These are phyloP conservation scores for Boletales sp. DNA, from an alignment of 768 basidiomycete species.

Conservation along the genomic window DNA sequence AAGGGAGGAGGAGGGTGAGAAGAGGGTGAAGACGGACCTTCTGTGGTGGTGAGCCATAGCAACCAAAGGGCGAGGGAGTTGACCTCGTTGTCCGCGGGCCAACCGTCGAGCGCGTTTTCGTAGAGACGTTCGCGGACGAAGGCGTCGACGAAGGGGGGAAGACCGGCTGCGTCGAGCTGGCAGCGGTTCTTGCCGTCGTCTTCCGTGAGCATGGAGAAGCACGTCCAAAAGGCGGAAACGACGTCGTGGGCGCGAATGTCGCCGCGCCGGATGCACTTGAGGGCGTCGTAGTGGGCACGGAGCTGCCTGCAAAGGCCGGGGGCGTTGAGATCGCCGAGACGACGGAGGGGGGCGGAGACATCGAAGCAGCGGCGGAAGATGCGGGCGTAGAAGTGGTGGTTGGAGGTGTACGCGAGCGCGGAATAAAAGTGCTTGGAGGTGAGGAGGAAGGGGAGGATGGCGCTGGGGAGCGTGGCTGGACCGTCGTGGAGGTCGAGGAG, in stretches of 20 bases:
- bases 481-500: conserved; percentile 39
- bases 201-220: conserved; percentile 57
- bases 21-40: conserved; percentile 35
- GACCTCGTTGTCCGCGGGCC: conserved; percentile 50
- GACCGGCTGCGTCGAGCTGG: conserved; percentile 52
- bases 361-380: conserved; percentile 62
- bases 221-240: conserved; percentile 39
- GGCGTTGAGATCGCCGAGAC: conserved; percentile 43
- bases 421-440: conserved; percentile 39
- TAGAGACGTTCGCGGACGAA: conserved; percentile 48
- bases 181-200: conserved; percentile 63
- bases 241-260: conserved; percentile 32
- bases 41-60: conserved; percentile 56
- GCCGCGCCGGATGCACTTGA: conserved; percentile 28
- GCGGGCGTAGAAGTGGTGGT: conserved; percentile 43
- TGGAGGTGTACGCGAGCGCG: conserved; percentile 26
- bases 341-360: conserved; percentile 43
- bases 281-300: conserved; percentile 32
- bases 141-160: conserved; percentile 42
- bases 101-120: conserved; percentile 41
- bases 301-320: conserved; percentile 37
- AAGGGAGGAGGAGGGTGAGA: conserved; percentile 6
- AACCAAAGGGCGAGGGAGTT: conserved; percentile 60
- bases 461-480: conserved; percentile 25
- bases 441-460: conserved; percentile 47